Conservation (phyloP, 2,329 filamentous ascomycete species). For the Cordyceps cicadae region DNA sequence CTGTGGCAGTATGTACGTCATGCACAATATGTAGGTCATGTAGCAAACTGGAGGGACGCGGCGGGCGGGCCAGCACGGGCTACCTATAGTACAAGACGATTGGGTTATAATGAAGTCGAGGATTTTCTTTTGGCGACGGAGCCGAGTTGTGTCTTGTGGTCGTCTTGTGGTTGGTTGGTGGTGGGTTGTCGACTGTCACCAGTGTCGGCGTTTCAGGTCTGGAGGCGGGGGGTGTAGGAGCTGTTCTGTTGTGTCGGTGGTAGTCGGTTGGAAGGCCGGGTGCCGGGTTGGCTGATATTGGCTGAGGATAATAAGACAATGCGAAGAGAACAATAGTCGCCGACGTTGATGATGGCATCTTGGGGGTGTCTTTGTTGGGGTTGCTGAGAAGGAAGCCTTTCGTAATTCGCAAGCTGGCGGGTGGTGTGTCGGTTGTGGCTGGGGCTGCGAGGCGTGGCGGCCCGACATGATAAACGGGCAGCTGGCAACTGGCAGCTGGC, state of each 20-base stretch:
- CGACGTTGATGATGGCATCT: neutral
- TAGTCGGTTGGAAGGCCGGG: neutral
- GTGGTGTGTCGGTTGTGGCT: neutral
- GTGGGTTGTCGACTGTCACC: neutral
- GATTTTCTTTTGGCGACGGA: neutral
- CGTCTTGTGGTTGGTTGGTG: neutral
- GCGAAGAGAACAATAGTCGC: neutral
- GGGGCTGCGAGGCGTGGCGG: neutral
- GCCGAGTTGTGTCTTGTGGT: neutral
- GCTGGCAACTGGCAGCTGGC: neutral
- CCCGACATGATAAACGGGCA: neutral
- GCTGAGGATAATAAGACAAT: neutral
- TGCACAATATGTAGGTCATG: neutral
- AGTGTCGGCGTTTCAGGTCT: constrained; percentile 1
- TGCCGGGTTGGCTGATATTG: neutral
- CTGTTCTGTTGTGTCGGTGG: neutral
- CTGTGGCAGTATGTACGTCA: too few relatives aligned
- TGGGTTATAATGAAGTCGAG: neutral
- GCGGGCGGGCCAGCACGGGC: neutral
- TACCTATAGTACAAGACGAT: neutral
- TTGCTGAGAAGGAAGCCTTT: neutral
- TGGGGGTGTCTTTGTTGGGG: too few relatives aligned
- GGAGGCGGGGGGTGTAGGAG: neutral
- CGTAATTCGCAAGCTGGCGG: too few relatives aligned
- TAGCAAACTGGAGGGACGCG: constrained; percentile 1